Conservation (phyloP, 73 alveolate species). For the Uronychia setigera region DNA sequence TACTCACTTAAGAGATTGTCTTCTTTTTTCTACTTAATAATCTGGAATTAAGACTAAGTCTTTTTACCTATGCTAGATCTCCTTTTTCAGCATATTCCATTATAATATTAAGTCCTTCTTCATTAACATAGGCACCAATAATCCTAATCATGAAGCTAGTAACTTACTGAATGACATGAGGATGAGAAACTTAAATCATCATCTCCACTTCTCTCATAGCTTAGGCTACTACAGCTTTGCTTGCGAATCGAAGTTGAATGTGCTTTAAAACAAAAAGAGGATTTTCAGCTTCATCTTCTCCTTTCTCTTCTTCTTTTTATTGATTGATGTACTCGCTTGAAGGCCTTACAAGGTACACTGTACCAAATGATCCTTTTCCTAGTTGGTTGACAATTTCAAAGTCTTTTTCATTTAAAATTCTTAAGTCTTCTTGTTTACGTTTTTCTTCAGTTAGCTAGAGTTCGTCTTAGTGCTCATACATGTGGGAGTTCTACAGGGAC, state of each 20-base stretch:
- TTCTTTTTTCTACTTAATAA: constrained; percentile 12
- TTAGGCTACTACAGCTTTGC: background rate
- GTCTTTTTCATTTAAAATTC: background rate
- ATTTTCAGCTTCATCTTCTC: background rate
- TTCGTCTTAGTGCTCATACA: background rate
- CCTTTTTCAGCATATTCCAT: constrained; percentile 44
- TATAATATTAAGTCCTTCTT: constrained; percentile 55
- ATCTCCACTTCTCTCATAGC: constrained; percentile 92
- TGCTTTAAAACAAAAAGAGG: background rate
- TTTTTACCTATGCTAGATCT: constrained; percentile 14
- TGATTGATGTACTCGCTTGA: background rate
- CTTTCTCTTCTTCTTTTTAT: background rate
- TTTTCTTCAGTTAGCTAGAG: background rate
- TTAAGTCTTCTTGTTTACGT: background rate
- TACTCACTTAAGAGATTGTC: no score
- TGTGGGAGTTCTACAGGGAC: no score
- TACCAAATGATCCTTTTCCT: constrained; percentile 40
- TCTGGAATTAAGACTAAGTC: background rate
- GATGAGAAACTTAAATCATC: constrained; percentile 82
- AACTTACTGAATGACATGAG: constrained; percentile 74
- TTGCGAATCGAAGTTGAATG: background rate
- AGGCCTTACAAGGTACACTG: constrained; percentile 19
- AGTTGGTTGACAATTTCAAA: constrained; percentile 10
- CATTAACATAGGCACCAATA: constrained; percentile 59
- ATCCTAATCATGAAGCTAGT: constrained; percentile 6